Evolutionary conservation across 2,329 filamentous ascomycete genomes (phyloP).

Genomic region (Alternaria arborescens): DNA sequence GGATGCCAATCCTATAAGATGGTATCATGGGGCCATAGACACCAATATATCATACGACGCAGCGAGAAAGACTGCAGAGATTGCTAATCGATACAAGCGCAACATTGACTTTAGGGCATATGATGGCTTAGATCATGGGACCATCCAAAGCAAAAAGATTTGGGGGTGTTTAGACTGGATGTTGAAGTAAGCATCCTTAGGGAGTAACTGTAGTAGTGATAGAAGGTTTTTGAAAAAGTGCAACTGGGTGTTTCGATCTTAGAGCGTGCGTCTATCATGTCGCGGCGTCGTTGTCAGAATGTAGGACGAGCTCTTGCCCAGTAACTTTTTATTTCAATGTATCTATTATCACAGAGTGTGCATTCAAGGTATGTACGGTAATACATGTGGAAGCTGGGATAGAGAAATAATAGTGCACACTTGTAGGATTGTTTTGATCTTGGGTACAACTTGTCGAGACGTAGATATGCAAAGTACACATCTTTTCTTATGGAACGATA

Average conservation of each 20-base stretch:
- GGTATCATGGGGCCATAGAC: conserved; percentile 1
- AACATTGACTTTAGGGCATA: background rate
- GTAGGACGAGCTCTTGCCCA: background rate
- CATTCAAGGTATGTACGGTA: background rate
- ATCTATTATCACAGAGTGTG: background rate
- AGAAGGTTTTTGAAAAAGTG: background rate
- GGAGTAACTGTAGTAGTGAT: background rate
- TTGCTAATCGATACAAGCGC: background rate
- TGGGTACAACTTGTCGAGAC: background rate
- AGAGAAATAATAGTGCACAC: background rate
- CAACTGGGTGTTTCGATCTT: background rate
- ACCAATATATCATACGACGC: background rate
- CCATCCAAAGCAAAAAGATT: background rate
- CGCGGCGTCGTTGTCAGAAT: background rate
- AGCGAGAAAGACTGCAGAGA: background rate
- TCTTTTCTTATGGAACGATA: background rate
- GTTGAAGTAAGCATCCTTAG: background rate
- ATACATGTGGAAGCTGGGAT: background rate
- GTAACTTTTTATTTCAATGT: background rate
- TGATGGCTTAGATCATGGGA: background rate
- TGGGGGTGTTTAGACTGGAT: background rate
- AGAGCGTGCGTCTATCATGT: background rate
- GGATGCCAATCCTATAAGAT: conserved; percentile 1
- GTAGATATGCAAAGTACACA: background rate
- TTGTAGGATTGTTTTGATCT: background rate